Conservation (phyloP, 331 rosid species). For the Arachis monticola region DNA sequence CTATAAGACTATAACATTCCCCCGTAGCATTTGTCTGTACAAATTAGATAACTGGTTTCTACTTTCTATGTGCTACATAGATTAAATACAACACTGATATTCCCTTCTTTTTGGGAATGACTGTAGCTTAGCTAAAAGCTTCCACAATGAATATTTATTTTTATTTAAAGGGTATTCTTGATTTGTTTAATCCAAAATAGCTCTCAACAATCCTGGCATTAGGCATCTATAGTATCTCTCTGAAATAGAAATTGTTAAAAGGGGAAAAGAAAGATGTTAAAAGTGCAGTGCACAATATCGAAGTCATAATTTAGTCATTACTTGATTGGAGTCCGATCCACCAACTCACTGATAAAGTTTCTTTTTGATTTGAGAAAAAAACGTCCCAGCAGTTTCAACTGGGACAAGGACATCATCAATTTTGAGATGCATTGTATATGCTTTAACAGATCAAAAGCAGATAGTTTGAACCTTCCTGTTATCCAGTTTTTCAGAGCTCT, state of each 20-base stretch:
- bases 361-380: neutral
- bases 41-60: neutral
- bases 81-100: neutral
- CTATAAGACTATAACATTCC: neutral
- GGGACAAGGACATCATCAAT: slow-evolving; percentile 21
- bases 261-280: neutral
- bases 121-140: neutral
- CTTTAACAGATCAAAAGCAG: slow-evolving; percentile 1
- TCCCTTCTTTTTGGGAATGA: neutral
- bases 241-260: neutral
- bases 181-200: slow-evolving; percentile 6
- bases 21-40: slow-evolving; percentile 6
- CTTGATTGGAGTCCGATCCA: slow-evolving; percentile 27
- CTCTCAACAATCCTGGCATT: neutral
- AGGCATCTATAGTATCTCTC: neutral
- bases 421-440: slow-evolving; percentile 18
- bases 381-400: neutral
- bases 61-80: neutral
- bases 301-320: slow-evolving; percentile 14
- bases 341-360: slow-evolving; percentile 1
- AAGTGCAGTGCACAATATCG: neutral
- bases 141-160: neutral
- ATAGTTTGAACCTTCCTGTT: slow-evolving; percentile 17
- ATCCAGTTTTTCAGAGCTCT: slow-evolving; percentile 58
- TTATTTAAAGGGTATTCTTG: neutral